A percentile compares a stretch with the other conserved stretches of the same genome.
Evolutionary conservation across 2,329 filamentous ascomycete species (phyloP).

Genomic region (Fusarium oligoseptatum): DNA sequence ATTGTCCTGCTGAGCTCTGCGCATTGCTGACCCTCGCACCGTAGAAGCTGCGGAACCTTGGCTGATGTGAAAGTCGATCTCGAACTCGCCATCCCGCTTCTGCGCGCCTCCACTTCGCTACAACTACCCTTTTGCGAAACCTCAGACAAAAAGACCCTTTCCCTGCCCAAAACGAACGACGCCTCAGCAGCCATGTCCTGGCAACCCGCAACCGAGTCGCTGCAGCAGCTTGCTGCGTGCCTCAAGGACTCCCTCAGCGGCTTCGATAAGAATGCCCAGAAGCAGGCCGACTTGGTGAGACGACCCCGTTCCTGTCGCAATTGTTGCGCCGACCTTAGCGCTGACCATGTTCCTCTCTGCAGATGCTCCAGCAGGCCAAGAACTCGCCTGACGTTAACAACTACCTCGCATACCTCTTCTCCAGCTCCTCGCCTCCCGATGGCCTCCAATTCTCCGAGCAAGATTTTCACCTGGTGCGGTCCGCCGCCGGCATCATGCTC

Average conservation of each 20-base stretch:
- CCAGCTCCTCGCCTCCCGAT: conserved; percentile 73
- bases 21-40: conserved; percentile 39
- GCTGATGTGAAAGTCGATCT: conserved; percentile 45
- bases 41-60: conserved; percentile 45
- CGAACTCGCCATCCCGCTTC: conserved; percentile 26
- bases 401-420: conserved; percentile 93
- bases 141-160: conserved; percentile 8
- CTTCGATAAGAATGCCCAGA: conserved; percentile 82
- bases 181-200: conserved; percentile 78
- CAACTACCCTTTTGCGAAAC: conserved; percentile 32
- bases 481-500: conserved; percentile 91
- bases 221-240: conserved; percentile 89
- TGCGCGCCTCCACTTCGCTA: conserved; percentile 31
- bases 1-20: conserved; percentile 33
- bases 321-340: conserved; percentile 19
- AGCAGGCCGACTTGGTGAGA: conserved; percentile 88
- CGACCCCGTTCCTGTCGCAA: conserved; percentile 18
- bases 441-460: conserved; percentile 70
- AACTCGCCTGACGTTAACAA: conserved; percentile 94
- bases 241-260: conserved; percentile 93
- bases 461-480: conserved; percentile 82
- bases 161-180: conserved; percentile 25
- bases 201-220: conserved; percentile 89
- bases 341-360: conserved; percentile 41
- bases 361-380: conserved; percentile 96